Evolutionary conservation across 2,329 filamentous ascomycete genomes (phyloP), one percentile per base, ranked within the genome.

Genomic region (Trichoderma breve): DNA sequence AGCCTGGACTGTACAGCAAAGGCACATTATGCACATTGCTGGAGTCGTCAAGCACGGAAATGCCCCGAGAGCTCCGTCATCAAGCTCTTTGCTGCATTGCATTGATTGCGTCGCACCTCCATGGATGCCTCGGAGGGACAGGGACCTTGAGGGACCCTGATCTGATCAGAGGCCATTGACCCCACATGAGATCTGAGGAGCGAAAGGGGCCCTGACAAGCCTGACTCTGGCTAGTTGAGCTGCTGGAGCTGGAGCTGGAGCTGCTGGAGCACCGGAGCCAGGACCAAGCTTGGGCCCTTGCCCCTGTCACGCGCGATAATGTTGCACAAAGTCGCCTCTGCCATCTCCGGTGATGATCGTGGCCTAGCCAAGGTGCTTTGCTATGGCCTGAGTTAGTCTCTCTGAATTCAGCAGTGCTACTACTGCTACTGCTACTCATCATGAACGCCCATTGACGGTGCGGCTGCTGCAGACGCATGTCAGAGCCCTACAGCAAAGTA

Each of bases 101-200:
- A 36, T 53, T 34, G 30, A 14, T 26, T 55, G 47, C 63, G 47
- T 55, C 24, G 32, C 64, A 39, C 55, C n/a, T 67, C 34, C 32
- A 39, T 55, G 47, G 62, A 68, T 43, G 66, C 36, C 57, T 61
- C 34, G 55, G 66, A 28, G 18, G 39, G 47, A 51, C 66, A 18
- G 36, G 36, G 36, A 18, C 36, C 36, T 39, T 18, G 36, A 62
- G 66, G 66, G 55, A 26, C 26, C 55, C 66, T 62, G 66, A 62
- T 70, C 57, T 26, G 57, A 70, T 69, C 64, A 39, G 24, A 36
- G 36, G 15, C 34, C 28, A 51, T 6, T 6, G 14, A 21, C 55
- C 57, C 66, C 66, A 70, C 66, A 70, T 51, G 39, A 70, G 66
- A 70, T 70, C 66, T 70, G 39, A 69, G 57, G 66, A 51, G 57